Base-by-base conservation (phyloP, 805 yeast genomes). In the Pichia deserticola region DNA sequence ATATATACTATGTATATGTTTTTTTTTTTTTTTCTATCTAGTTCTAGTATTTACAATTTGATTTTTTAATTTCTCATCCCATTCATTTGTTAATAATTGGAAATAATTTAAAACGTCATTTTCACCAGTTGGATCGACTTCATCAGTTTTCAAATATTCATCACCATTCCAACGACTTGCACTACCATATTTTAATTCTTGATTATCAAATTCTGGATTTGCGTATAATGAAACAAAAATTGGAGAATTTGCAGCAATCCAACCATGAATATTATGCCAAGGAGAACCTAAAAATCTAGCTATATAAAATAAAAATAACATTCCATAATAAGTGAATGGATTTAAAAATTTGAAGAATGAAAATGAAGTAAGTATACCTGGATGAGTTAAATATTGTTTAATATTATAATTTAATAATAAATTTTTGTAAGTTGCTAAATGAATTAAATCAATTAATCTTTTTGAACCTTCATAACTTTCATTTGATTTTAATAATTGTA, bases 381-480 rank as follows among this genome's bases (percentile, higher is more conserved):
- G 99, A 52, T 93, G 97, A 5, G 86, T 81, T 35, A 92, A 69
- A 67, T 86, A 89, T 61, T 86, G 89, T 44, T 70, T 72, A 44
- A 92, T 77, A 1, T 82, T 85, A 46, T 74, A 61, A 11, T 75
- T 58, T 33, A 68, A 57, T 29, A 61, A 59, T 60, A 88, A 68
- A 20, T 69, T 56, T 51, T 76, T 63, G 64, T 78, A 86, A 2
- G 89, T 78, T 8, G 86, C 89, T 40, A 78, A 65, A 66, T 92
- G 98, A 40, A 89, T 67, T 49, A 90, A 73, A 65, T 93, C 98
- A 38, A 92, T 82, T 55, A 85, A 70, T 60, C 96, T 74, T 62
- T 93, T 93, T 2, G 97, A 89, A 10, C 96, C 96, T 64, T 92
- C 98, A 62, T 93, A 93, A 7, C 96, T 81, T 45, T 77, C 79